These are phyloP conservation scores for Mycena metata DNA, from an alignment of 768 basidiomycete species.

Conservation along the genomic window DNA sequence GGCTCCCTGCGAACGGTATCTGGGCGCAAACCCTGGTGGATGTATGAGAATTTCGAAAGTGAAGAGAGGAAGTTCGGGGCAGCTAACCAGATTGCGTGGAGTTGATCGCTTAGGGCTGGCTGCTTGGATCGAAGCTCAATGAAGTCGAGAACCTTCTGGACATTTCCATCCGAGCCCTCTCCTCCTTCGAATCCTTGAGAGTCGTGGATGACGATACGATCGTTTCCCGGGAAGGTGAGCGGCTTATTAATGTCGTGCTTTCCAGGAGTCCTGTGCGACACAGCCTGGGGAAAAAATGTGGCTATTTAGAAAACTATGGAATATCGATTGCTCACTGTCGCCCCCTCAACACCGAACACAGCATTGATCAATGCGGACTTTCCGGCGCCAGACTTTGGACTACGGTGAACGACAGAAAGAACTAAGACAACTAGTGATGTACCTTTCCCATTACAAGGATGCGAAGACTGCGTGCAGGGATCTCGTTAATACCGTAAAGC, in stretches of 20 bases:
- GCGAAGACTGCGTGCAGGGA: slow-evolving; percentile 13
- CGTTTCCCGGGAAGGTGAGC: slow-evolving; percentile 14
- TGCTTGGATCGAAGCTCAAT: slow-evolving; percentile 20
- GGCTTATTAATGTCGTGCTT: slow-evolving; percentile 10
- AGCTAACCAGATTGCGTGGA: slow-evolving; percentile 10
- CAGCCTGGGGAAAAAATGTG: not conserved
- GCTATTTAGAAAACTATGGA: too few species aligned
- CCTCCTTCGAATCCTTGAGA: slow-evolving; percentile 20
- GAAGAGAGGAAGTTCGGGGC: not conserved
- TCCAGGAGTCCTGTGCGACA: slow-evolving; percentile 19
- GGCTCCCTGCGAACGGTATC: slow-evolving; percentile 16
- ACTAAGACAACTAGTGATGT: not conserved
- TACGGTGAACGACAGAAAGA: not conserved
- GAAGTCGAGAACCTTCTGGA: slow-evolving; percentile 6
- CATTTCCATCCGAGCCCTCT: slow-evolving; percentile 17
- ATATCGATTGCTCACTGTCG: slow-evolving; percentile 7
- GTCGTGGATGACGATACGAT: slow-evolving; percentile 22
- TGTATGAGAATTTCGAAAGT: not conserved
- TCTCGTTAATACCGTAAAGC: slow-evolving; percentile 4
- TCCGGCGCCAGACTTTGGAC: slow-evolving; percentile 11
- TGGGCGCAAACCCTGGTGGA: slow-evolving; percentile 19
- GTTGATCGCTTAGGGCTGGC: slow-evolving; percentile 19
- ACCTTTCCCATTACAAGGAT: slow-evolving; percentile 26
- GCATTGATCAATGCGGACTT: slow-evolving; percentile 25
- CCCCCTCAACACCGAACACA: slow-evolving; percentile 20